Base-by-base conservation (phyloP, 129 eudicot genomes). In the Sambucus nigra region DNA sequence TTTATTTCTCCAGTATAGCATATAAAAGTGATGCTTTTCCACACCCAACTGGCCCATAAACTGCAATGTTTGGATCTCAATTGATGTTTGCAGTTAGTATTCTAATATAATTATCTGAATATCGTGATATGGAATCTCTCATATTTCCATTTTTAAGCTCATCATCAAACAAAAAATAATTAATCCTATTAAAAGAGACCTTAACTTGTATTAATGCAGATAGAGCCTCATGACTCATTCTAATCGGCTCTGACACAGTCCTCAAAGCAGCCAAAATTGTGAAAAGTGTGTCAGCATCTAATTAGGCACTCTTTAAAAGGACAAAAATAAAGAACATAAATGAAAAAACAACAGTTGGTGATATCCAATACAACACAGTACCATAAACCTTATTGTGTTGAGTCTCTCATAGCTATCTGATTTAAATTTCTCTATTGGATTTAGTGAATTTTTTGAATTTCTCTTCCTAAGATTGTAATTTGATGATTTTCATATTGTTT, bases 381-480 rank as follows among this genome's bases (percentile, higher is more conserved):
- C 72, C 62, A 53, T 44, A 66, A 0, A 72, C 47, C 57, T 67
- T 80, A 53, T 50, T 67, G 39, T 52, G 63, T 60, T 69, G 87
- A 20, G 75, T 55, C 50, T 66, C 56, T n/a, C 68, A 35, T 44
- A 79, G 48, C 94, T 87, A 83, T 47, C 61, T 80, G 61, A 80
- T 69, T 24, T 84, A 88, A 19, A 4, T 55, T n/a, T 74, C 72
- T 65, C 94, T 60, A n/a, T 39, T 67, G 26, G 79, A 74, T 51
- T 76, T 75, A 2, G 72, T 40, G 45, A 69, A 2, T 22, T 59
- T 72, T 69, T 65, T 70, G 75, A 84, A 88, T 0, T 73, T 69
- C 42, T 67, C 81, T 53, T 88, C 97, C 97, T 92, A 88, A 6
- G 92, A 80, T 55, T 83, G 94, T 59, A 80, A 57, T 79, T 88